Conservation (phyloP, 2,329 filamentous ascomycete species). For the Hypoxylon sp. region DNA sequence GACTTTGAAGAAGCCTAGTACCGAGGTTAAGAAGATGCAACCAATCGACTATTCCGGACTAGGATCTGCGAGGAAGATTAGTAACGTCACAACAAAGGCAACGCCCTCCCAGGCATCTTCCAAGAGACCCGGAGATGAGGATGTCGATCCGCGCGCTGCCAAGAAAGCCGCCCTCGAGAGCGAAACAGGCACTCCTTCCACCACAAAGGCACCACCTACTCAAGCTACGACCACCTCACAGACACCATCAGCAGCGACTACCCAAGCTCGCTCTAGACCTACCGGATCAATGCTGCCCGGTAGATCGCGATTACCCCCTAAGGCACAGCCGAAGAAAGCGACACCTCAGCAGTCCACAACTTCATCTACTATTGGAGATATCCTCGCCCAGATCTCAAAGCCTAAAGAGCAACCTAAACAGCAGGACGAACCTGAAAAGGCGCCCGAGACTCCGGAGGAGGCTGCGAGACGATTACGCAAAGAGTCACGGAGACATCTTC, state of each 20-base stretch:
- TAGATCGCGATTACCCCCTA: constrained; percentile 63
- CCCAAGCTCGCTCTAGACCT: constrained; percentile 48
- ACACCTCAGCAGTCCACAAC: constrained; percentile 54
- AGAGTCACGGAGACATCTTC: constrained; percentile 77
- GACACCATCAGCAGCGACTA: constrained; percentile 36
- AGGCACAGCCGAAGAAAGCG: constrained; percentile 60
- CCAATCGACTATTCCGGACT: constrained; percentile 50
- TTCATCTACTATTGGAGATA: constrained; percentile 67
- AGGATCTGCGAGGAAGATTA: constrained; percentile 51
- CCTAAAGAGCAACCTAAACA: constrained; percentile 65
- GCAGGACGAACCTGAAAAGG: constrained; percentile 62
- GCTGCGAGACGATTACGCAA: constrained; percentile 78
- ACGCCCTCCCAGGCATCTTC: constrained; percentile 35
- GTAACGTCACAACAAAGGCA: constrained; percentile 39
- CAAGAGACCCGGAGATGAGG: constrained; percentile 60
- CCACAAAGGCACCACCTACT: constrained; percentile 53
- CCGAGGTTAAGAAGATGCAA: constrained; percentile 45
- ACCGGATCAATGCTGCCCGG: constrained; percentile 61
- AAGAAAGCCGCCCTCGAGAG: constrained; percentile 59
- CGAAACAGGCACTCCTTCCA: constrained; percentile 51
- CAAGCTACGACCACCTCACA: constrained; percentile 25
- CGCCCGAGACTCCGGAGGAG: constrained; percentile 77
- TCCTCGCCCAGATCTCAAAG: constrained; percentile 67
- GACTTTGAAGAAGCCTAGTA: constrained; percentile 28
- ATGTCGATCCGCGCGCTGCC: constrained; percentile 55